phyloP scores from a whole-genome alignment of 2,329 filamentous ascomycete genomes.

The Aureobasidium uvarum region DNA sequence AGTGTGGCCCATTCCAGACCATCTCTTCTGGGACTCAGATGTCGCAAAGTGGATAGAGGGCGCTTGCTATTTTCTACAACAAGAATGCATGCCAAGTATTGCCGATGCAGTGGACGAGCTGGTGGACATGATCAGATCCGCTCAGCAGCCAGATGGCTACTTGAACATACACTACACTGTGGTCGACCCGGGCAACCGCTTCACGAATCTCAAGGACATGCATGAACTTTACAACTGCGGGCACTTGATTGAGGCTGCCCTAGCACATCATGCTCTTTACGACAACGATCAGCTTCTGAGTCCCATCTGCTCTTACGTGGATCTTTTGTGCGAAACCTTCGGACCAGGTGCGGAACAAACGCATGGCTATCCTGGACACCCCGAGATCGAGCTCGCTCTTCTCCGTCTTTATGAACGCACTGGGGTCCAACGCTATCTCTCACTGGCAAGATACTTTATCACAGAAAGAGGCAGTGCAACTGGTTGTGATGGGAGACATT shows the following conservation, averaged over 20 bases:
- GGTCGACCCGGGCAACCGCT: slow-evolving; percentile 55
- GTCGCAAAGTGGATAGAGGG: slow-evolving; percentile 63
- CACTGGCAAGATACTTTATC: slow-evolving; percentile 58
- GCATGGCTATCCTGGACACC: slow-evolving; percentile 62
- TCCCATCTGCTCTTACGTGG: slow-evolving; percentile 56
- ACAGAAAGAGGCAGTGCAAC: slow-evolving; percentile 56
- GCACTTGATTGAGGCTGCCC: slow-evolving; percentile 60
- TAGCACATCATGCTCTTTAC: slow-evolving; percentile 57
- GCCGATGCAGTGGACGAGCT: slow-evolving; percentile 55
- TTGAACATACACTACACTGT: slow-evolving; percentile 63
- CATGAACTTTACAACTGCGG: slow-evolving; percentile 64
- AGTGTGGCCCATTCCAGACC: slow-evolving; percentile 58
- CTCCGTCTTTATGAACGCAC: slow-evolving; percentile 49
- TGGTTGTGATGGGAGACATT: slow-evolving; percentile 52
- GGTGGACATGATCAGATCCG: slow-evolving; percentile 57
- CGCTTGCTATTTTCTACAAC: slow-evolving; percentile 56
- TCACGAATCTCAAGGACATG: slow-evolving; percentile 60
- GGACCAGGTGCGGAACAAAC: slow-evolving; percentile 51
- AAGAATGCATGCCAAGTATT: slow-evolving; percentile 48
- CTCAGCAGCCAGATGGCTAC: slow-evolving; percentile 61
- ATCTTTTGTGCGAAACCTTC: slow-evolving; percentile 53
- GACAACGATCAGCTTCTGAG: slow-evolving; percentile 53
- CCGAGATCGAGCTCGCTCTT: slow-evolving; percentile 54
- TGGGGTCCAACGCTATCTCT: slow-evolving; percentile 41
- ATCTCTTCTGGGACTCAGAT: slow-evolving; percentile 56